A percentile compares a stretch with the other conserved stretches of the same genome.
phyloP scores from a whole-genome alignment of 106 monocot genomes.

The Allium sativum region DNA sequence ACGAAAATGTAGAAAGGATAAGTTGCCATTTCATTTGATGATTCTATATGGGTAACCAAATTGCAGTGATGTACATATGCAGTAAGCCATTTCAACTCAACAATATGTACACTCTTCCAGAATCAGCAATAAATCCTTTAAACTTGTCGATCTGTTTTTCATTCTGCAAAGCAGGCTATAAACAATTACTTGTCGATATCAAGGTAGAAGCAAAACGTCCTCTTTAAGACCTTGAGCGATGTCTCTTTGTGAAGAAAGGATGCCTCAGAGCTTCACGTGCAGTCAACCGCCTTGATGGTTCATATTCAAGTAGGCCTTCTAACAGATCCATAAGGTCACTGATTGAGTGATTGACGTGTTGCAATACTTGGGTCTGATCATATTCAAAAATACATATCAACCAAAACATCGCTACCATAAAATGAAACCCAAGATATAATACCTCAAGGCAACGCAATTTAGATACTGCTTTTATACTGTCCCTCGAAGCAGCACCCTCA shows the following conservation, averaged over 20 bases:
- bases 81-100: too few relatives aligned
- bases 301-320: constrained; percentile 35
- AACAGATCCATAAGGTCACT: constrained; percentile 43
- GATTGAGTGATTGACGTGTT: constrained; percentile 41
- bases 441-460: constrained; percentile 61
- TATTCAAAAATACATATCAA: not conserved
- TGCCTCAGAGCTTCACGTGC: constrained; percentile 50
- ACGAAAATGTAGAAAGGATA: too few relatives aligned
- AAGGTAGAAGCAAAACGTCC: too few relatives aligned
- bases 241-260: constrained; percentile 28
- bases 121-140: too few relatives aligned
- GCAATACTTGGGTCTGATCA: constrained; percentile 40
- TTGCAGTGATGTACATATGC: too few relatives aligned
- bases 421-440: not conserved
- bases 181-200: too few relatives aligned
- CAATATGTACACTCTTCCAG: too few relatives aligned
- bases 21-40: too few relatives aligned
- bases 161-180: too few relatives aligned
- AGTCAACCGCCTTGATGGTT: constrained; percentile 29
- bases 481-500: constrained; percentile 48
- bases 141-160: too few relatives aligned
- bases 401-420: too few relatives aligned
- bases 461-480: constrained; percentile 59
- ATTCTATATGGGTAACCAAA: too few relatives aligned
- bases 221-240: not conserved